Percentiles rank a stretch among this genome's conserved stretches.
phyloP scores from a whole-genome alignment of 2,329 filamentous ascomycete genomes.

The Venturia pyrina region DNA sequence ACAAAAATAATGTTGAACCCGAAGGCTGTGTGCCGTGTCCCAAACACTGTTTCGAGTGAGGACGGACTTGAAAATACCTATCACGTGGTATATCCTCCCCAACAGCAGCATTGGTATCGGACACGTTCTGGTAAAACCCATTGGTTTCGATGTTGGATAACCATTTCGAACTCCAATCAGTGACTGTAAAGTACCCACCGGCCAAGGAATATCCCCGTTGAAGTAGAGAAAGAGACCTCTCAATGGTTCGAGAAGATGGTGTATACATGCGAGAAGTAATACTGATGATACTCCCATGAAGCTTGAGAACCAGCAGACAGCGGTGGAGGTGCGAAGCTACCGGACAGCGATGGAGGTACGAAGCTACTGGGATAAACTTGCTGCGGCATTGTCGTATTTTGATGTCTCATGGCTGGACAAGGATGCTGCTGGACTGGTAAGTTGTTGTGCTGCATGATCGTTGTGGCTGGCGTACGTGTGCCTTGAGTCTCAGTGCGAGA shows the following conservation, averaged over 20 bases:
- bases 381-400: neutral
- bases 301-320: neutral
- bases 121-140: no score
- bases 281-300: neutral
- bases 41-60: neutral
- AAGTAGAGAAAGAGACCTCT: neutral
- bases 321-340: neutral
- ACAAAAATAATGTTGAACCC: no score
- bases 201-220: neutral
- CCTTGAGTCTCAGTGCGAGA: neutral
- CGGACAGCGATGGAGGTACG: neutral
- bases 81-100: neutral
- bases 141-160: no score
- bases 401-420: conserved; percentile 3
- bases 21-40: neutral
- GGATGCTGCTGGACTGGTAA: neutral
- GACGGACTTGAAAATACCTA: neutral
- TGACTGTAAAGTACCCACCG: neutral
- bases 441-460: neutral
- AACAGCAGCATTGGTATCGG: no score
- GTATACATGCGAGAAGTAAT: neutral
- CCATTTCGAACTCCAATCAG: neutral
- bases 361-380: neutral
- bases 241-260: neutral
- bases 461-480: neutral